Evolutionary conservation across 352 stramenopile genomes (phyloP), one percentile per base, ranked within the genome.

Genomic region (Lagenidium giganteum): DNA sequence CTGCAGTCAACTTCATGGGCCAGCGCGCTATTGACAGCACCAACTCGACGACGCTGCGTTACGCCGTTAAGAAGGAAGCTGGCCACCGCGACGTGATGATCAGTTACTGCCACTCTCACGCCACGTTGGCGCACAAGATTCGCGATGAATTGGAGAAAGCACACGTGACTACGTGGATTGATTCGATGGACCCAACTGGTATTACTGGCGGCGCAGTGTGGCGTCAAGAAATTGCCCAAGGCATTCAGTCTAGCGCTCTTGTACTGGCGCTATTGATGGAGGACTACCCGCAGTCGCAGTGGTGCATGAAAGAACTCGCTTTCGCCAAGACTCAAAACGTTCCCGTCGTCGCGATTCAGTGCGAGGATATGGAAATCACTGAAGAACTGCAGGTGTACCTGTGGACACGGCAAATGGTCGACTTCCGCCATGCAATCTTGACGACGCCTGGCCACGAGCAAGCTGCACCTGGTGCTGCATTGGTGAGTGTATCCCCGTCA

Each of bases 241-340:
- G 77, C 12, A 93, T 93, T 26, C 65, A 82, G 8, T 80, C 66
- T 16, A 87, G 76, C 31, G 77, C 80, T 3, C 60, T 93, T 1
- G 77, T 93, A 30, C 44, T 93, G 6, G 74, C 75, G 23, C 45
- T 93, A 21, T 61, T 93, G 13, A 90, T 73, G 1, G 61, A 64
- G n/a, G 77, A 93, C 27, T 93, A 93, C 31, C 73, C 80, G 1
- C 23, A 67, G 24, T 90, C 75, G 7, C 77, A 89, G 39, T 90
- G 77, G 75, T 93, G 81, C 45, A 90, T 93, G 79, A 91, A 91
- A 36, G 81, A 93, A 44, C 53, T 93, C 5, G 81, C 81, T 6
- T 91, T 91, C 45, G 81, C 81, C 17, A 90, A 90, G 38, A 81
- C 86, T 69, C 74, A 89, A 52, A 89, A 90, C 36, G 70, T 89